Percentiles rank a stretch among this genome's conserved stretches.
These are phyloP conservation scores for Stevia rebaudiana DNA, from an alignment of 140 eudicot genomes.

Conservation along the genomic window DNA sequence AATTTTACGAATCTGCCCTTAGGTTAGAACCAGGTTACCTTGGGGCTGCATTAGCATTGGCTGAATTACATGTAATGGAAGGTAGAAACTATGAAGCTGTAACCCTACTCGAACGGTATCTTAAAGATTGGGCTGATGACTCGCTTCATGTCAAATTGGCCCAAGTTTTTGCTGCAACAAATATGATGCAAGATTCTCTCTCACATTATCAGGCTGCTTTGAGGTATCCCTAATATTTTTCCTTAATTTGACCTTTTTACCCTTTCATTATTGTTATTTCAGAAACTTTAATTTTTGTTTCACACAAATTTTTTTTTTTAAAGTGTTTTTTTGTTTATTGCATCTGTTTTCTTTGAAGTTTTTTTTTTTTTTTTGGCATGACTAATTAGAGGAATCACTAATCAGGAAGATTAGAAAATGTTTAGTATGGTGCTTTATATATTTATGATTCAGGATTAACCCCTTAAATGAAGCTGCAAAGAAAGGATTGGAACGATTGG, in stretches of 20 bases:
- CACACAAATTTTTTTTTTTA: too few relatives aligned
- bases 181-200: conserved; percentile 88
- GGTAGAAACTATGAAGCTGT: conserved; percentile 93
- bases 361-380: background rate
- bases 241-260: background rate
- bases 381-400: too few relatives aligned
- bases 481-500: conserved; percentile 88
- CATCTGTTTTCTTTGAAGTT: too few relatives aligned
- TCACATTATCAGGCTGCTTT: conserved; percentile 93
- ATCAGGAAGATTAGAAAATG: background rate
- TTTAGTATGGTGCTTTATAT: conserved; percentile 1
- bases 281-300: too few relatives aligned
- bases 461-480: conserved; percentile 86
- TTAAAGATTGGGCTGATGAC: conserved; percentile 96
- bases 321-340: too few relatives aligned
- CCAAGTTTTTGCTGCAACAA: conserved; percentile 96
- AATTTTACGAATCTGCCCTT: conserved; percentile 90
- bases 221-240: conserved; percentile 37
- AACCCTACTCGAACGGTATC: conserved; percentile 74
- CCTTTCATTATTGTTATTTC: background rate
- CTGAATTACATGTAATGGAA: conserved; percentile 86
- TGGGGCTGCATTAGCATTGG: conserved; percentile 94
- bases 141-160: conserved; percentile 95
- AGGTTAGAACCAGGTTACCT: conserved; percentile 97
- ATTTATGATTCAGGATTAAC: conserved; percentile 55